Evolutionary conservation across 805 yeast genomes (phyloP).

Genomic region (Wickerhamiella qilinensis): DNA sequence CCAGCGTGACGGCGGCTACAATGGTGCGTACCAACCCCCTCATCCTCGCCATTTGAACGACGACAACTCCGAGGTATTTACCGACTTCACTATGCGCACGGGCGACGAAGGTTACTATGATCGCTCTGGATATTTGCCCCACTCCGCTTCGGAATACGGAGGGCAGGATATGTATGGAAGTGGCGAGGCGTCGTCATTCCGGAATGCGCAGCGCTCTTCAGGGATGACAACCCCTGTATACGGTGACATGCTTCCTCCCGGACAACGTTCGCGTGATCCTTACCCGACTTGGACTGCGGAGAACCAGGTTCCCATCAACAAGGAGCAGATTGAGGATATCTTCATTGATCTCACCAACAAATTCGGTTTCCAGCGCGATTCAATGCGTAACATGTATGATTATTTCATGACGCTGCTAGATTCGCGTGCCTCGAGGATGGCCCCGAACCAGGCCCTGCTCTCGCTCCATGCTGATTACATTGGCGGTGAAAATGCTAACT

Average conservation of each 20-base stretch:
- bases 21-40: slow-evolving; percentile 5
- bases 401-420: slow-evolving; percentile 68
- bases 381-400: slow-evolving; percentile 64
- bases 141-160: slow-evolving; percentile 18
- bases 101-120: slow-evolving; percentile 26
- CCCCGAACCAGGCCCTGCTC: slow-evolving; percentile 52
- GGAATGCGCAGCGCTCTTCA: slow-evolving; percentile 38
- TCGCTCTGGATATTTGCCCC: slow-evolving; percentile 15
- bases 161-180: slow-evolving; percentile 19
- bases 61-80: slow-evolving; percentile 25
- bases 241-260: slow-evolving; percentile 31
- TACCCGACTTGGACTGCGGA: slow-evolving; percentile 99
- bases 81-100: slow-evolving; percentile 29
- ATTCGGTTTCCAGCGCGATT: slow-evolving; percentile 78
- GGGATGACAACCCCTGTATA: slow-evolving; percentile 93
- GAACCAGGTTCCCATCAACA: slow-evolving; percentile 61
- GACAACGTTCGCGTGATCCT: slow-evolving; percentile 54
- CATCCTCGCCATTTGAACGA: slow-evolving; percentile 14
- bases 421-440: slow-evolving; percentile 69
- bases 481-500: slow-evolving; percentile 80
- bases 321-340: slow-evolving; percentile 42
- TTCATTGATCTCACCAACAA: slow-evolving; percentile 40
- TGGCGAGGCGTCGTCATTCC: slow-evolving; percentile 11
- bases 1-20: slow-evolving; percentile 19
- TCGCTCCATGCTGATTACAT: slow-evolving; percentile 81